Conservation (phyloP, 306 rosid species). For the Notholithocarpus densiflorus region DNA sequence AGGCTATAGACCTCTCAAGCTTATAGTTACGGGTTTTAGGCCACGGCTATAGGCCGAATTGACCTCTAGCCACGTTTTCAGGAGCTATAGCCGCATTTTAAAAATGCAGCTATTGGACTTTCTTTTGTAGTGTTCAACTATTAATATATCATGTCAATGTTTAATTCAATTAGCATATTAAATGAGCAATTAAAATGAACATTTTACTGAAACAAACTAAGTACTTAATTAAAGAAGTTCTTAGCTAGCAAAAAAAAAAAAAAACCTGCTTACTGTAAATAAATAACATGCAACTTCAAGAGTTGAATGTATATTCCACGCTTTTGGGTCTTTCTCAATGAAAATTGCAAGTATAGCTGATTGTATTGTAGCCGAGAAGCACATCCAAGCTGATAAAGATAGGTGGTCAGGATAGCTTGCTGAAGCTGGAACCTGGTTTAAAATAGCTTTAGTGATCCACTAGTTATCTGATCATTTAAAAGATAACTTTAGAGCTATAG, state of each 20-base stretch:
- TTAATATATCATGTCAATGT: background rate
- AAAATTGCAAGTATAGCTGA: constrained; percentile 25
- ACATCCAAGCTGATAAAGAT: constrained; percentile 56
- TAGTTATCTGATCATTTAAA: background rate
- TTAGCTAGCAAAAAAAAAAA: no score
- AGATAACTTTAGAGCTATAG: background rate
- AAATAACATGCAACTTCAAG: constrained; percentile 24
- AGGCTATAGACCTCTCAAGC: no score
- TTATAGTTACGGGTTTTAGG: no score
- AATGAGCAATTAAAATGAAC: background rate
- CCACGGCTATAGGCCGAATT: no score
- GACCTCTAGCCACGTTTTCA: no score
- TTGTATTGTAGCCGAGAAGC: constrained; percentile 43
- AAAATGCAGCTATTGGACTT: no score
- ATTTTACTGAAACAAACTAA: background rate
- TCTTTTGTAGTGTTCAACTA: no score
- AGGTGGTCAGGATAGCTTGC: constrained; percentile 45
- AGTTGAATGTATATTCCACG: constrained; percentile 42
- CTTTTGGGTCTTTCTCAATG: constrained; percentile 24
- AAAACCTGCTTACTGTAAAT: background rate
- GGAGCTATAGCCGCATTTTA: no score
- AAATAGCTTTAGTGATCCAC: background rate
- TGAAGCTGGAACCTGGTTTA: constrained; percentile 42
- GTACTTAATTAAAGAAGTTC: no score
- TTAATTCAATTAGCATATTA: background rate